Evolutionary conservation across 139 green algal species (phyloP).

Genomic region (Pedinophyceae sp.): DNA sequence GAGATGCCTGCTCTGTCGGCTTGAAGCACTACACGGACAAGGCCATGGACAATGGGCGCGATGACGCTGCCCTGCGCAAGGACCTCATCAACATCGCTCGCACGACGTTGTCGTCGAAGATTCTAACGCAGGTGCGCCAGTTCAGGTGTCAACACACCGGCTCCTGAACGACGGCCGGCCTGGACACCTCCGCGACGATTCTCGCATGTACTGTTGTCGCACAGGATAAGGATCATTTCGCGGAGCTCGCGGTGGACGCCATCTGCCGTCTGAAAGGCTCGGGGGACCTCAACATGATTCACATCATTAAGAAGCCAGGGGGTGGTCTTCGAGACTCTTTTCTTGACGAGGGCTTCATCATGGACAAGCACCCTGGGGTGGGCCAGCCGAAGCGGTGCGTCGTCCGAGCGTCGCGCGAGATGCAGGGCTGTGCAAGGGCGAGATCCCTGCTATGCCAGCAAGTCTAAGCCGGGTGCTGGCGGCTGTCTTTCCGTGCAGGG

Average conservation of each 20-base stretch:
- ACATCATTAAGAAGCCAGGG: constrained; percentile 97
- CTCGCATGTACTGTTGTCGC: no score
- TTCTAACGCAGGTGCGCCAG: constrained; percentile 62
- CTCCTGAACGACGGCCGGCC: no score
- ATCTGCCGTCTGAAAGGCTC: constrained; percentile 76
- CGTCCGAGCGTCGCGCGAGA: no score
- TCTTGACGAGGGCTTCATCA: constrained; percentile 96
- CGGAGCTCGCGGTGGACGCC: constrained; percentile 88
- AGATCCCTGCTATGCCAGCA: no score
- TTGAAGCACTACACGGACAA: constrained; percentile 22
- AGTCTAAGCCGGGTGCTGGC: no score
- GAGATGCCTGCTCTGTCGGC: constrained; percentile 49
- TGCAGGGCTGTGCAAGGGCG: no score
- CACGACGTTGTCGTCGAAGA: constrained; percentile 93
- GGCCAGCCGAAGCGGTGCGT: constrained; percentile 90
- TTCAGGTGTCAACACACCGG: constrained; percentile 1
- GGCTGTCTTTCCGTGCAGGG: no score
- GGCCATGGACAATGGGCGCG: constrained; percentile 26
- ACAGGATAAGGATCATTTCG: constrained; percentile 80
- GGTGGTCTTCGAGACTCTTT: constrained; percentile 79
- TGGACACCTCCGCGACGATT: no score
- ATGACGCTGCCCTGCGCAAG: constrained; percentile 31
- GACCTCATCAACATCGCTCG: constrained; percentile 91
- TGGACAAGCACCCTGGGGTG: constrained; percentile 96
- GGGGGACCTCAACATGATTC: constrained; percentile 88